A percentile compares a stretch with the other conserved stretches of the same genome.
Conservation (phyloP, 2,329 filamentous ascomycete species). For the Stemphylium lycopersici region DNA sequence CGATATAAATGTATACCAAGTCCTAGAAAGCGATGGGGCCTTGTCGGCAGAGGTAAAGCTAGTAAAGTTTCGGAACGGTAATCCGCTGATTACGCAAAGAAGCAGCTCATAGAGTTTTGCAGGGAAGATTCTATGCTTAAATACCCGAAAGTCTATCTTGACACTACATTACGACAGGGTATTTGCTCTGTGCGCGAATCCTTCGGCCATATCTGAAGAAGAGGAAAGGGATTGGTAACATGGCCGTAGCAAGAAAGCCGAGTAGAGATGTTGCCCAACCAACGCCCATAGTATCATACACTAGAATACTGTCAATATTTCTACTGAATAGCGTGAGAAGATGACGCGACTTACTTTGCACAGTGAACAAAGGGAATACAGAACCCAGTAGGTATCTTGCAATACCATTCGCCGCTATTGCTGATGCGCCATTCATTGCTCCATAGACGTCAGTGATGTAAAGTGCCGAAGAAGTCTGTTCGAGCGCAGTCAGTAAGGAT, state of each 20-base stretch:
- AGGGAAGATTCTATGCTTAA: background rate
- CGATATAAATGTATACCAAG: too few species aligned
- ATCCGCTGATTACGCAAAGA: background rate
- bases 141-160: background rate
- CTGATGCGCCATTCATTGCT: slow-evolving; percentile 41
- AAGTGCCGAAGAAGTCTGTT: slow-evolving; percentile 34
- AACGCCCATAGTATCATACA: slow-evolving; percentile 44
- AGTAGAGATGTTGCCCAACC: slow-evolving; percentile 51
- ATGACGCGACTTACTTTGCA: slow-evolving; percentile 36
- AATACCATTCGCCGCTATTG: slow-evolving; percentile 49
- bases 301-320: slow-evolving; percentile 5
- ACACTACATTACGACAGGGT: slow-evolving; percentile 17
- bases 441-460: slow-evolving; percentile 45
- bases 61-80: too few species aligned
- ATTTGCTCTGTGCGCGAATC: slow-evolving; percentile 33
- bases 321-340: background rate
- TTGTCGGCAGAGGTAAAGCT: too few species aligned
- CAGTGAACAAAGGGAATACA: slow-evolving; percentile 46
- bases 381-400: slow-evolving; percentile 47
- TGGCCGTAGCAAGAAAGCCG: slow-evolving; percentile 47
- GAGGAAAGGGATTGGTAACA: slow-evolving; percentile 39
- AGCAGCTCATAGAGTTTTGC: background rate
- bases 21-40: too few species aligned
- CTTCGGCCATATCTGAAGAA: slow-evolving; percentile 35
- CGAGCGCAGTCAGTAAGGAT: background rate